Base-by-base conservation (phyloP, 345 rosid genomes). In the Streptanthus diversifolius region DNA sequence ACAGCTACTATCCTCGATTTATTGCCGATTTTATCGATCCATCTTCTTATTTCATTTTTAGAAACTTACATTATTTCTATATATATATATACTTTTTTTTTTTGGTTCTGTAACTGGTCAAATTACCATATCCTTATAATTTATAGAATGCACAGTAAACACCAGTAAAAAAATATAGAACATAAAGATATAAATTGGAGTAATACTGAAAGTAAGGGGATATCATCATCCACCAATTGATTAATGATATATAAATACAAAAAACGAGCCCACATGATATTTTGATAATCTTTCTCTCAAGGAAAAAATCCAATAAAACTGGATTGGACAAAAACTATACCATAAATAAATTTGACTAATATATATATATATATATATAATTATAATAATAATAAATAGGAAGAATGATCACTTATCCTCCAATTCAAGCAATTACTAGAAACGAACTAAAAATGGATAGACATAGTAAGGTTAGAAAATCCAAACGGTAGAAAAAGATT, bases 401-500 rank as follows among this genome's bases (percentile, higher is more conserved):
- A 73, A 56, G 15, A 45, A 35, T 12, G n/a, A 63, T 53, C 70
- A 64, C 2, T 64, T 21, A 45, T 54, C 35, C 44, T 74, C 78
- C 61, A 58, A 19, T 57, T 19, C 5, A 74, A 65, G 65, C 64
- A 74, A 35, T 10, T n/a, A 71, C 48, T 17, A 24, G 30, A 14
- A 59, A 59, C 21, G 14, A 70, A 60, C 67, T 11, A 0, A 2
- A 48, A 55, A 66, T 57, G 0, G 78, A 66, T 44, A 44, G 6
- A 55, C 55, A 54, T 45, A 35, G 65, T 48, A 25, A 63, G 63
- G 36, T 40, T 9, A 63, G 32, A 61, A 72, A 72, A 53, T 63
- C 48, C 35, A 63, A 55, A 64, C 52, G 61, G 68, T 48, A 33
- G 56, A 45, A 56, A 64, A 19, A 72, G 77, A 73, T 72, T 41